Conservation (phyloP, 106 monocot species). For the Platanthera zijinensis region DNA sequence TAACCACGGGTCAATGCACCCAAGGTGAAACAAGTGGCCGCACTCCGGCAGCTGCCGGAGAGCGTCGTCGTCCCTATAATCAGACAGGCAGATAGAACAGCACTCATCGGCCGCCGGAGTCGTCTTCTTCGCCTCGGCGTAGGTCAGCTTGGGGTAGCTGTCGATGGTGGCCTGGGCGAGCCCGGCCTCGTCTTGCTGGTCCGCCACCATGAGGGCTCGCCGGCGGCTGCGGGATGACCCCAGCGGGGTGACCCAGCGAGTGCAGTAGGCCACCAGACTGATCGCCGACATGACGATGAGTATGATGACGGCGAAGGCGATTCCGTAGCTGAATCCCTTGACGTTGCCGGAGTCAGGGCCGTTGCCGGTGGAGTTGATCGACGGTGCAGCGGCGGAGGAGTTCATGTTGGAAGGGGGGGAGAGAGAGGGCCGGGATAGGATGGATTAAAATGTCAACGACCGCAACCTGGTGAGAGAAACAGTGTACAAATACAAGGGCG, state of each 20-base stretch:
- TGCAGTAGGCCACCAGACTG: slow-evolving; percentile 36
- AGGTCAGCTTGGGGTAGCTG: slow-evolving; percentile 25
- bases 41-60: slow-evolving; percentile 34
- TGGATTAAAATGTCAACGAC: too few species aligned
- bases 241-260: background rate
- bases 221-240: background rate
- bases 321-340: slow-evolving; percentile 15
- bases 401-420: too few species aligned
- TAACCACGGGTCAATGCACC: slow-evolving; percentile 38
- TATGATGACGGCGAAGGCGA: slow-evolving; percentile 32
- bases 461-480: too few species aligned
- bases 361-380: too few species aligned
- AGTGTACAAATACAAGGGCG: too few species aligned
- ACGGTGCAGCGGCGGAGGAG: too few species aligned
- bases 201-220: background rate
- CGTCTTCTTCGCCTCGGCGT: slow-evolving; percentile 3
- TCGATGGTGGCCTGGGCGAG: slow-evolving; percentile 29
- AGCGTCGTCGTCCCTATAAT: slow-evolving; percentile 27
- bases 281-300: slow-evolving; percentile 44
- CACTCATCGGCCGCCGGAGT: background rate
- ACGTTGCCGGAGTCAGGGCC: too few species aligned
- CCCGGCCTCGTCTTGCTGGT: slow-evolving; percentile 13
- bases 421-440: too few species aligned
- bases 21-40: slow-evolving; percentile 13
- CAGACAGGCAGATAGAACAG: slow-evolving; percentile 37